Conservation (phyloP, 2,329 filamentous ascomycete species). For the Pseudogymnoascus sp. region DNA sequence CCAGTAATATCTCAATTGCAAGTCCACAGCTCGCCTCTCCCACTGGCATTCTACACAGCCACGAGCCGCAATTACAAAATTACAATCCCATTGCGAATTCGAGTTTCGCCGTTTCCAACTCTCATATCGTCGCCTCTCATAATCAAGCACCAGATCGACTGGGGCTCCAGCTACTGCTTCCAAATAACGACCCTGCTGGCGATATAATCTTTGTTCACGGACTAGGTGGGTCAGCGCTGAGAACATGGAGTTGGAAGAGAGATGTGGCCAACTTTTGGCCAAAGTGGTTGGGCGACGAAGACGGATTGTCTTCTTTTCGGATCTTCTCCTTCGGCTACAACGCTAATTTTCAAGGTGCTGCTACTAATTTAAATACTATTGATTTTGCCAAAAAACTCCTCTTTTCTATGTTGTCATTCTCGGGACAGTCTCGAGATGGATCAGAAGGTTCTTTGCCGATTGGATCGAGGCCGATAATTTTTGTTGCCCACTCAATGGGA, state of each 20-base stretch:
- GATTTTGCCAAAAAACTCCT: slow-evolving; percentile 27
- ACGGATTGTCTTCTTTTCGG: slow-evolving; percentile 26
- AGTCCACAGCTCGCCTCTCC: background rate
- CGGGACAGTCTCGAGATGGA: slow-evolving; percentile 12
- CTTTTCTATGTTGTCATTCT: slow-evolving; percentile 15
- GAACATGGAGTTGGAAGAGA: slow-evolving; percentile 30
- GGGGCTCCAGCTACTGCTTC: background rate
- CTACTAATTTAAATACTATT: slow-evolving; percentile 12
- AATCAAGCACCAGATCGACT: background rate
- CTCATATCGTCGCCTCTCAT: background rate
- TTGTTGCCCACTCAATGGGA: slow-evolving; percentile 35
- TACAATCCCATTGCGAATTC: background rate
- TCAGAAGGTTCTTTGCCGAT: background rate
- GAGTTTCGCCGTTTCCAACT: background rate
- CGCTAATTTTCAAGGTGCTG: slow-evolving; percentile 11
- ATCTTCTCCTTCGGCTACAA: slow-evolving; percentile 32
- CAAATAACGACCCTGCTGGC: background rate
- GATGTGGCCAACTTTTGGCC: slow-evolving; percentile 31
- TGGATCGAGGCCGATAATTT: slow-evolving; percentile 20
- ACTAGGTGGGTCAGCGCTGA: slow-evolving; percentile 31
- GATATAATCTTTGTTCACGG: slow-evolving; percentile 36
- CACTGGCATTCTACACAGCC: background rate
- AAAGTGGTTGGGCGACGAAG: slow-evolving; percentile 28
- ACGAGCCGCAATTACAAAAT: background rate
- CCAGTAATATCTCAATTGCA: background rate